phyloP scores from a whole-genome alignment of 352 stramenopile genomes.

The Pythium phragmitis region DNA sequence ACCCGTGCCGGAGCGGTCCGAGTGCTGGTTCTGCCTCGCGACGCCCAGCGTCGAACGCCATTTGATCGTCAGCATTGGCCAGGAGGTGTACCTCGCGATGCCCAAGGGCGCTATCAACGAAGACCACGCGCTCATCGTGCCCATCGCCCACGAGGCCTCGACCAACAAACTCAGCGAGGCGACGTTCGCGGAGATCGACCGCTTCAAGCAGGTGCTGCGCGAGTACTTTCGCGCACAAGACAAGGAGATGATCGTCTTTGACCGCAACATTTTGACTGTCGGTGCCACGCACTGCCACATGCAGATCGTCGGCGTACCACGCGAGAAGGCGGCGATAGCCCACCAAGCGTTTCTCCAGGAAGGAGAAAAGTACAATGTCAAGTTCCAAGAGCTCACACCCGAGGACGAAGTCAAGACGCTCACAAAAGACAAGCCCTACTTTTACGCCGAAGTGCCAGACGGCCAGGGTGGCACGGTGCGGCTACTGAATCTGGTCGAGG shows the following conservation, averaged over 20 bases:
- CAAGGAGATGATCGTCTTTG: constrained; percentile 75
- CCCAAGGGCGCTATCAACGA: constrained; percentile 76
- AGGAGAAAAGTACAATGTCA: constrained; percentile 73
- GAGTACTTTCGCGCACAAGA: constrained; percentile 61
- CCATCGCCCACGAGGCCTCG: constrained; percentile 70
- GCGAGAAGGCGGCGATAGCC: constrained; percentile 35
- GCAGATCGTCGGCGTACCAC: constrained; percentile 67
- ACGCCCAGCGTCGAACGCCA: constrained; percentile 77
- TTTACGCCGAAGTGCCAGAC: constrained; percentile 67
- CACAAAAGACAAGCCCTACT: constrained; percentile 51
- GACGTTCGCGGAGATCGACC: constrained; percentile 54
- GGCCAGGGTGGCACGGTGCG: constrained; percentile 34
- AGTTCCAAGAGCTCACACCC: constrained; percentile 47
- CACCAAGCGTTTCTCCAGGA: constrained; percentile 57
- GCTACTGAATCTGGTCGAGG: constrained; percentile 64
- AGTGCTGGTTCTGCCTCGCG: constrained; percentile 86
- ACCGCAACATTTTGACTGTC: constrained; percentile 75
- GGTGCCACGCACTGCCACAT: constrained; percentile 76
- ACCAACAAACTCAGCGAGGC: constrained; percentile 45
- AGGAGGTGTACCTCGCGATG: constrained; percentile 79
- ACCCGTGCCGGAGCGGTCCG: constrained; percentile 51
- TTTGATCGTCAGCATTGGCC: constrained; percentile 80
- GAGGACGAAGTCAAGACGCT: constrained; percentile 38
- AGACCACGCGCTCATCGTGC: constrained; percentile 77
- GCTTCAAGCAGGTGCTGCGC: constrained; percentile 60